Base-by-base conservation (phyloP, 306 rosid species). In the Chamaecrista fasciculata region DNA sequence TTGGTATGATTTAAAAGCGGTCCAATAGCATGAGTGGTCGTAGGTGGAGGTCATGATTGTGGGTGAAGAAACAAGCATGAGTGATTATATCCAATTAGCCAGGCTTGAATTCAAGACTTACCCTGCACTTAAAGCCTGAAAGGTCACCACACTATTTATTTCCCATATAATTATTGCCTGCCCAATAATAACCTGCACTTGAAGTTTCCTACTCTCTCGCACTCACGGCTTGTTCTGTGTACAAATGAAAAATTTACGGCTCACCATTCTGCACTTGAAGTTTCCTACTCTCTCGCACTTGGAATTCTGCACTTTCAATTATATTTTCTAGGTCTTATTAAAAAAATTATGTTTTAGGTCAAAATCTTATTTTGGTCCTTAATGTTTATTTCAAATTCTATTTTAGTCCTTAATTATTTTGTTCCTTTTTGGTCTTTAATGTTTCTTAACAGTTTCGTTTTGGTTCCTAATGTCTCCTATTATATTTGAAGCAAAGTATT, bases 71-170 rank as follows among this genome's bases (percentile, higher is more conserved):
- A 5, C 1, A 33, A 14, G 2, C 1, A 16, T 31, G 11, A 7
- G 18, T 58, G 15, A 50, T 29, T 36, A 55, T 69, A 24, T 24
- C 48, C 49, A 51, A 20, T 12, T 18, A 11, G 24, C 12, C 25
- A 9, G 5, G 12, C 44, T 25, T 14, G 37, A 62, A 48, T 24
- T 24, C 39, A 64, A 61, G 40, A 56, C 70, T 56, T 77, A 19
- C 40, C 29, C 28, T 69, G 36, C 70, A 77, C 79, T 68, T 63
- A 57, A 77, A 76, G 66, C 15, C 15, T 63, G 42, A 47, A 56
- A 37, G n/a, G n/a, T n/a, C n/a, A n/a, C n/a, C n/a, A n/a, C n/a
- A 67, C 24, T 3, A 11, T 19, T 25, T 23, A 50, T 31, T 39
- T 33, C n/a, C n/a, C 70, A n/a, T 21, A 59, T 52, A 21, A 78